A percentile compares a stretch with the other conserved stretches of the same genome.
Evolutionary conservation across 441 rosid genomes (phyloP).

Genomic region (Macaranga tanarius): DNA sequence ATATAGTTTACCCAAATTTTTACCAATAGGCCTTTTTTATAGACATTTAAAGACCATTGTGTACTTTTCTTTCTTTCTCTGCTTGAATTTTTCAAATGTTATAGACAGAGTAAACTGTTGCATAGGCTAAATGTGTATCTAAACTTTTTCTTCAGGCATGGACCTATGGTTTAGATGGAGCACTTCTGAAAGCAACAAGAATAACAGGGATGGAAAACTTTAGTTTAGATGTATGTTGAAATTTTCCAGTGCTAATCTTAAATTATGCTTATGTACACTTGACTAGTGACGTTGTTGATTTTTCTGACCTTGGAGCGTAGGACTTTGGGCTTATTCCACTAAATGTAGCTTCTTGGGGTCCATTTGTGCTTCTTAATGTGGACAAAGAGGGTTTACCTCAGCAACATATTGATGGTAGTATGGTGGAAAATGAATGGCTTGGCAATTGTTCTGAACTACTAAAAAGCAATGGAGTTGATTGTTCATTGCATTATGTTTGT

Average conservation of each 20-base stretch:
- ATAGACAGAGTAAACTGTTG: neutral
- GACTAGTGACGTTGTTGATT: conserved; percentile 26
- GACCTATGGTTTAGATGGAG: conserved; percentile 79
- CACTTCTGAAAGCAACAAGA: conserved; percentile 76
- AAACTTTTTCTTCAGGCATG: conserved; percentile 55
- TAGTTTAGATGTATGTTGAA: conserved; percentile 47
- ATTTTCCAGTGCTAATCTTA: conserved; percentile 2
- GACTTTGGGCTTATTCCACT: conserved; percentile 76
- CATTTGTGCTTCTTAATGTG: conserved; percentile 77
- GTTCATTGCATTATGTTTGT: conserved; percentile 58
- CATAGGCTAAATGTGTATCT: neutral
- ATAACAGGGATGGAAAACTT: conserved; percentile 61
- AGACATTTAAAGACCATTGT: too few relatives aligned
- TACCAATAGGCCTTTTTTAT: too few relatives aligned
- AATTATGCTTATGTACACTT: conserved; percentile 9
- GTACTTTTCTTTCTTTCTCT: too few relatives aligned
- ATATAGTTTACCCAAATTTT: too few relatives aligned
- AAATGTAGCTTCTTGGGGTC: conserved; percentile 77
- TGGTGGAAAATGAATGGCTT: conserved; percentile 70
- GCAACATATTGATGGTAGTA: conserved; percentile 28
- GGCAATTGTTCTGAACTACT: conserved; percentile 65
- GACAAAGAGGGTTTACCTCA: conserved; percentile 29
- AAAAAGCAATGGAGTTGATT: conserved; percentile 58
- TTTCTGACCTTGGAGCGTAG: conserved; percentile 42
- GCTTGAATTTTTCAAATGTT: neutral